phyloP scores from a whole-genome alignment of 345 rosid species.

The Clarkia xantiana region DNA sequence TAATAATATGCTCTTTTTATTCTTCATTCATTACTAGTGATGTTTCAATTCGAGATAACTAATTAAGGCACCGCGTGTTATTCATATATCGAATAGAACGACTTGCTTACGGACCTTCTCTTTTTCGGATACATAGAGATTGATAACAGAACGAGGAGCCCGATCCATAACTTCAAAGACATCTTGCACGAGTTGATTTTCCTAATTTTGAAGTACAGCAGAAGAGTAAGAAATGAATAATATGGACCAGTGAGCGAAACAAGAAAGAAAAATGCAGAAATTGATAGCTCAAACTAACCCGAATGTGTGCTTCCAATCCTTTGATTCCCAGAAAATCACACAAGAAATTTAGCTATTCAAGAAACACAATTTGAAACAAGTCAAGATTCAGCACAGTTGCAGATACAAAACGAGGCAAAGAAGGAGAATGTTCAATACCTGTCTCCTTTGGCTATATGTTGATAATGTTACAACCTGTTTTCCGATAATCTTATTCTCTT shows the following conservation, averaged over 20 bases:
- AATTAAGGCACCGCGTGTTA: background rate
- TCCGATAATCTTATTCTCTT: constrained; percentile 1
- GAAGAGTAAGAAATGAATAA: background rate
- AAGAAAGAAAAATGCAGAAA: background rate
- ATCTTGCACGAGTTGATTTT: constrained; percentile 7
- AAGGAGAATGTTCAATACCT: constrained; percentile 5
- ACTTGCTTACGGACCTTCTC: constrained; percentile 7
- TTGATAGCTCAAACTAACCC: constrained; percentile 3
- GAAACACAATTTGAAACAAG: background rate
- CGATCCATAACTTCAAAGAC: constrained; percentile 6
- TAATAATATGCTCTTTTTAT: background rate
- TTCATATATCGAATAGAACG: background rate
- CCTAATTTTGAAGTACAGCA: constrained; percentile 4
- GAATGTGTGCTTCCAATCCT: constrained; percentile 9
- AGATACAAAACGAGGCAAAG: background rate
- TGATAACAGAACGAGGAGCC: background rate
- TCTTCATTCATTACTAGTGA: background rate
- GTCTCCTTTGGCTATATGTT: constrained; percentile 5
- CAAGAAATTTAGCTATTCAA: constrained; percentile 8
- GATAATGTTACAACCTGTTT: constrained; percentile 5
- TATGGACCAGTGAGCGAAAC: background rate
- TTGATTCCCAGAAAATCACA: constrained; percentile 5
- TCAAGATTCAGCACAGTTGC: background rate
- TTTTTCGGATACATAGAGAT: constrained; percentile 3
- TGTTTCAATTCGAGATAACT: background rate